A percentile compares a stretch with the other conserved stretches of the same genome.
Conservation (phyloP, 371 early-diverging fungal species). For the Haplosporangium sp. region DNA sequence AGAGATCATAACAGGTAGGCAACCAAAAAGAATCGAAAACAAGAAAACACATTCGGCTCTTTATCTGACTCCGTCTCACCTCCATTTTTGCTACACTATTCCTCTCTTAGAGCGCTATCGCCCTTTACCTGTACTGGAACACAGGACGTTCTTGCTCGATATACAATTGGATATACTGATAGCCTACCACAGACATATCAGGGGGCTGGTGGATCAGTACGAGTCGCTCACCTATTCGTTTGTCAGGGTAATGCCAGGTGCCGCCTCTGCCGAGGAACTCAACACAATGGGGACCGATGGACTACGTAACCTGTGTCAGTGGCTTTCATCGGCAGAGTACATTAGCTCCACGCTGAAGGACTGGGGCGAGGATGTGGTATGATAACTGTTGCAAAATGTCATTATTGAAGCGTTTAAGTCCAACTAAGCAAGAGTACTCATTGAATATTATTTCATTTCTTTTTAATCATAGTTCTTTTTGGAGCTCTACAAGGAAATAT, state of each 20-base stretch:
- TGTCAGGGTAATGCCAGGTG: constrained; percentile 46
- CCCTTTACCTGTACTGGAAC: constrained; percentile 42
- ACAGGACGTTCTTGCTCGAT: constrained; percentile 43
- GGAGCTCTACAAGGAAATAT: constrained; percentile 63
- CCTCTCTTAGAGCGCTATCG: constrained; percentile 37
- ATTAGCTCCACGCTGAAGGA: constrained; percentile 40
- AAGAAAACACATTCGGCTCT: background rate
- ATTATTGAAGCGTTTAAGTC: background rate
- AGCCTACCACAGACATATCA: constrained; percentile 42
- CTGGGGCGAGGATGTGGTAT: constrained; percentile 55
- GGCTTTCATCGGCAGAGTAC: constrained; percentile 57
- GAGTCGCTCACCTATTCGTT: constrained; percentile 50
- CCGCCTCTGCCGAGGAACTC: constrained; percentile 34
- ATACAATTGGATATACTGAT: constrained; percentile 44
- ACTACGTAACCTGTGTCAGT: constrained; percentile 45
- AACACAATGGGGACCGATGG: constrained; percentile 40
- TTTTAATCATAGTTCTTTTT: constrained; percentile 61
- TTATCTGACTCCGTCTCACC: background rate
- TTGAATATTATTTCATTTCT: constrained; percentile 1
- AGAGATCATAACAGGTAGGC: constrained; percentile 70
- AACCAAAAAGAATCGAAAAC: constrained; percentile 9
- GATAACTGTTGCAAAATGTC: background rate
- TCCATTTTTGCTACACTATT: background rate
- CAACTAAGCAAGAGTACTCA: too few species aligned
- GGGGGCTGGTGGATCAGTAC: constrained; percentile 42